A percentile compares a stretch with the other conserved stretches of the same genome.
Conservation (phyloP, 768 basidiomycete species). For the Mycena vulgaris region DNA sequence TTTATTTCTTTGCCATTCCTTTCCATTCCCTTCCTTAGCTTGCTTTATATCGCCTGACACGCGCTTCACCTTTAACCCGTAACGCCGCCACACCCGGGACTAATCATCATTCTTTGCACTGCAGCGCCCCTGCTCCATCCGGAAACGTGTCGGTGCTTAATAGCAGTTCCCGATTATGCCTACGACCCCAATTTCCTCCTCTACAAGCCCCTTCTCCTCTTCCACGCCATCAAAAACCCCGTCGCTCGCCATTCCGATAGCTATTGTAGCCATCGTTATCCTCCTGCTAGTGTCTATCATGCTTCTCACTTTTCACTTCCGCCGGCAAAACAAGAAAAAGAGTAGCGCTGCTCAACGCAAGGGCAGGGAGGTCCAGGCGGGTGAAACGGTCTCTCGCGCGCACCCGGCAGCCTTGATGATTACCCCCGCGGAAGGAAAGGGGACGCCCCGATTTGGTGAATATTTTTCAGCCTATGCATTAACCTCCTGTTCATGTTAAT, state of each 20-base stretch:
- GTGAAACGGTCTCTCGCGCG: constrained; percentile 43
- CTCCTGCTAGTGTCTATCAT: constrained; percentile 50
- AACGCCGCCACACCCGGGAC: constrained; percentile 2
- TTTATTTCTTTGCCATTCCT: neutral
- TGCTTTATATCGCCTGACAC: constrained; percentile 16
- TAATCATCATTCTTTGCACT: constrained; percentile 16
- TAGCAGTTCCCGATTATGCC: constrained; percentile 24
- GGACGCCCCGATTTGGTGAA: constrained; percentile 58
- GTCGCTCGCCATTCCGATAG: constrained; percentile 44
- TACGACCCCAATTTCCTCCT: constrained; percentile 1
- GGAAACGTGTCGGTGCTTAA: constrained; percentile 30
- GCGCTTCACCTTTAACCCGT: constrained; percentile 17
- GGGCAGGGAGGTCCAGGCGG: constrained; percentile 34
- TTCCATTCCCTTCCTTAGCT: neutral
- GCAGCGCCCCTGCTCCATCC: no score
- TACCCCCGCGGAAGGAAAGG: constrained; percentile 50
- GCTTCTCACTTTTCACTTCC: constrained; percentile 52
- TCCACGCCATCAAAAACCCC: constrained; percentile 18
- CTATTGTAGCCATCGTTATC: constrained; percentile 49
- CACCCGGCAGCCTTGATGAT: constrained; percentile 61
- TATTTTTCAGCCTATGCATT: constrained; percentile 9
- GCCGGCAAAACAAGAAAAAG: constrained; percentile 44
- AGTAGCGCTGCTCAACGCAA: constrained; percentile 8
- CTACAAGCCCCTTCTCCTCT: constrained; percentile 14
- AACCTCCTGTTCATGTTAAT: neutral